phyloP scores from a whole-genome alignment of 2,329 filamentous ascomycete species.

The Aspergillus pseudotamarii region DNA sequence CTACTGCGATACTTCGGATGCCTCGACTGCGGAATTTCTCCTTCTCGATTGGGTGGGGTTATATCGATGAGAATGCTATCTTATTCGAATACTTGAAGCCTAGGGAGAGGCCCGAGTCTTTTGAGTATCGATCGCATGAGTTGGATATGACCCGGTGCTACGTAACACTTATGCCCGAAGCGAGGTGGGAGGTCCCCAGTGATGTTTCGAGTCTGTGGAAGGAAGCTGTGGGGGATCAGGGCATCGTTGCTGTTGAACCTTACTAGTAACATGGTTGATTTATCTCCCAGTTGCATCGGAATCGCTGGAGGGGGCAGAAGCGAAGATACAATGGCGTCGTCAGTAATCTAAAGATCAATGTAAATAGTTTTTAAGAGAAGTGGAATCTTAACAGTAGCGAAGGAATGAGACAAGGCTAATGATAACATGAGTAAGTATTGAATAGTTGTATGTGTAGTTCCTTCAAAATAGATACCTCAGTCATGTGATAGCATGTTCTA shows the following conservation, averaged over 20 bases:
- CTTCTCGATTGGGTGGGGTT: neutral
- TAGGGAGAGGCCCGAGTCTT: neutral
- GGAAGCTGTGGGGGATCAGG: neutral
- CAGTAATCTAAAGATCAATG: neutral
- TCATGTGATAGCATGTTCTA: too few relatives aligned
- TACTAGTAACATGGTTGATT: neutral
- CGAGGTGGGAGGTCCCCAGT: neutral
- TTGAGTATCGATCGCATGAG: neutral
- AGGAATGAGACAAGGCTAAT: too few relatives aligned
- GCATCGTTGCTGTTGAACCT: neutral
- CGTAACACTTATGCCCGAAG: neutral
- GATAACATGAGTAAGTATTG: too few relatives aligned
- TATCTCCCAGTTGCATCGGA: neutral
- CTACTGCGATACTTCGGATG: conserved; percentile 2
- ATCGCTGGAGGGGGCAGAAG: neutral
- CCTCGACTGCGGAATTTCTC: neutral
- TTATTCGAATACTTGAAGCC: neutral
- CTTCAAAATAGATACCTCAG: too few relatives aligned
- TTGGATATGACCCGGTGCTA: neutral
- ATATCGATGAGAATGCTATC: neutral
- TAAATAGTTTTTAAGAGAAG: neutral
- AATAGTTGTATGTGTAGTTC: too few relatives aligned
- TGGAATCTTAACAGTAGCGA: too few relatives aligned
- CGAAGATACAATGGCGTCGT: neutral
- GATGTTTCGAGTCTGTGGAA: neutral